Evolutionary conservation across 768 basidiomycete species (phyloP), one percentile per base, ranked within the genome.

Genomic region (Trametes coccinea): DNA sequence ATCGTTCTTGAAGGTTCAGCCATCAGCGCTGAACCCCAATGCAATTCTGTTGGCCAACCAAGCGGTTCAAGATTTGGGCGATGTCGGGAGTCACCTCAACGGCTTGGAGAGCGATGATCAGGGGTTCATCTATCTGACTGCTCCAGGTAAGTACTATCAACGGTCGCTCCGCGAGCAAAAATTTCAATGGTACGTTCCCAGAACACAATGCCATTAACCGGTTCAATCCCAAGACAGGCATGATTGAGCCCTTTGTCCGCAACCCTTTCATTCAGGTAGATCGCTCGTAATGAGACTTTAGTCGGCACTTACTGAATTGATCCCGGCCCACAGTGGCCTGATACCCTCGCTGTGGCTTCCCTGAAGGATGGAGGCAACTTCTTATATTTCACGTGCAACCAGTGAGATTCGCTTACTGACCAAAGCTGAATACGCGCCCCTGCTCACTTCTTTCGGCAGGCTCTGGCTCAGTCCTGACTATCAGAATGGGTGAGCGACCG

Each of bases 121-220:
- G 7, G 66, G 66, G 5, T 64, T 65, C 54, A 67, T 67, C 31
- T 67, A 67, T 30, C 6, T 67, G 17, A 54, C 60, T 11, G 60
- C 66, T 5, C 66, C 64, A 4, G 65, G 65, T 63, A 31, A 3
- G 30, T 31, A 13, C 11, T 30, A 13, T 49, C 30, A 30, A 7
- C 30, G 4, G 22, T 10, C n/a, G 2, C 13, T 13, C 30, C 29
- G 4, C 11, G 8, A 8, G 7, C 13, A 4, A 4, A 8, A 37
- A 37, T 37, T 14, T 11, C 27, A 14, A 16, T 8, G 3, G n/a
- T 22, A 9, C 0, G 17, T 1, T 30, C 14, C 41, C 46, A 66
- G 66, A 67, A 44, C 66, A 67, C 16, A 65, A 67, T 49, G 60
- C 60, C 5, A 65, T 67, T 22, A 64, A 62, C 33, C 56, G 62